These are phyloP conservation scores for Tilletiaria anomala DNA, from an alignment of 1,284 basidiomycete genomes.

Conservation along the genomic window DNA sequence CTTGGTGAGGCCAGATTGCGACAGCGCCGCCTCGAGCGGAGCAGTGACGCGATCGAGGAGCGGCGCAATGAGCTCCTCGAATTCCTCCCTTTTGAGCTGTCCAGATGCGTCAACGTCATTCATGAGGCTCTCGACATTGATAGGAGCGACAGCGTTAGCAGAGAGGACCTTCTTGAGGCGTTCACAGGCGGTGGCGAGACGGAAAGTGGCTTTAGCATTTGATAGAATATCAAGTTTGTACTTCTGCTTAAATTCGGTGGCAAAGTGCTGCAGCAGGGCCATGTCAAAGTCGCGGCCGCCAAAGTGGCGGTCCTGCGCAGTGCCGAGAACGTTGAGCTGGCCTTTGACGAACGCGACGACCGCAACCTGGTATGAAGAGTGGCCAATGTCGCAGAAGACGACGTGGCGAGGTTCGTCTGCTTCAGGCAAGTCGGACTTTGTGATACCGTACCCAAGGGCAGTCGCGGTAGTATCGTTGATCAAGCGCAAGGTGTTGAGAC, in stretches of 20 bases:
- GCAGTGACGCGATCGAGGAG: constrained; percentile 25
- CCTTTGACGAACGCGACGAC: constrained; percentile 38
- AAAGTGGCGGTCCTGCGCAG: constrained; percentile 36
- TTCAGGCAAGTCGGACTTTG: constrained; percentile 38
- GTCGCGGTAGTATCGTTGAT: constrained; percentile 39
- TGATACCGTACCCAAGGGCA: constrained; percentile 38
- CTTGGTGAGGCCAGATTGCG: constrained; percentile 33
- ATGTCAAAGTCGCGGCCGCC: constrained; percentile 39
- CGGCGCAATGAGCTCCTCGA: constrained; percentile 32
- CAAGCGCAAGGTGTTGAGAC: constrained; percentile 36
- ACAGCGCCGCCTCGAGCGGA: constrained; percentile 29
- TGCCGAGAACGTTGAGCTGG: constrained; percentile 36
- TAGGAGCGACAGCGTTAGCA: constrained; percentile 35
- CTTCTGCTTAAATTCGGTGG: constrained; percentile 37
- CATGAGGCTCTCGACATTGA: constrained; percentile 39
- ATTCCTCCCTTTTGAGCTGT: constrained; percentile 38
- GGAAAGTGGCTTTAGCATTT: constrained; percentile 38
- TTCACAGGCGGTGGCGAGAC: constrained; percentile 36
- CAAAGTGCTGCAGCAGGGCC: constrained; percentile 37
- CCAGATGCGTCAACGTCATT: constrained; percentile 37
- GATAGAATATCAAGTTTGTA: constrained; percentile 39
- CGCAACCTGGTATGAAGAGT: constrained; percentile 38
- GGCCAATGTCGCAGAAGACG: constrained; percentile 38
- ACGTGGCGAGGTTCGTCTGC: constrained; percentile 35
- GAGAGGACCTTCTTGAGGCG: constrained; percentile 40